Evolutionary conservation across 1,284 basidiomycete species (phyloP), one percentile per base, ranked within the genome.

Genomic region (Trichosporon sp.): DNA sequence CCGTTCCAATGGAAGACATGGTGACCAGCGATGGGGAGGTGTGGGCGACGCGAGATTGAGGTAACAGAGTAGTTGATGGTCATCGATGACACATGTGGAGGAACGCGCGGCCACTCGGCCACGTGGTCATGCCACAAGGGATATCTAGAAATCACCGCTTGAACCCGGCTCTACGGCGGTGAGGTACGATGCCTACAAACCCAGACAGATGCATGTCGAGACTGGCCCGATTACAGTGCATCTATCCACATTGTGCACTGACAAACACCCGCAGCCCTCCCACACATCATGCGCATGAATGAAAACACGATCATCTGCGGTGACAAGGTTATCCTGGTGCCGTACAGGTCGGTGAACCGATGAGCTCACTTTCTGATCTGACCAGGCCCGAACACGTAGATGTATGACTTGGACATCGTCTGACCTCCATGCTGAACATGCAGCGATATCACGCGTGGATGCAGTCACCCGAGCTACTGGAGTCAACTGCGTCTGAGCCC

Each of bases 1-100:
- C 96, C 77, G 96, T 98, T 74, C 96, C 95, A 80, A 98, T 98
- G 68, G 96, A 97, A 70, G 96, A 96, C 94, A 97, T 97, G 70
- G 66, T 77, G 73, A 43, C 59, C 32, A 16, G 56, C 12, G 54
- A 5, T 6, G 56, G 8, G n/a, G 16, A 37, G 3, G 31, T 7
- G 19, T 6, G 31, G 32, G 12, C 32, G 59, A 35, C 32, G 59
- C 59, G 16, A 21, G 2, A 14, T 19, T 7, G 32, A 37, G 14
- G 12, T 14, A 26, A 31, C 54, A 35, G 31, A 2, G 26, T 11
- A 14, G 37, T 16, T 35, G 59, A 35, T 35, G 31, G 16, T 35
- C 59, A 63, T 8, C 59, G 59, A 63, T 63, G 59, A 63, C 59
- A 63, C 59, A 63, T 63, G 59, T 63, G 59, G 59, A 63, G 59